Conservation (phyloP, 2,329 filamentous ascomycete genomes). For the Ceratocystiopsis minuta region DNA sequence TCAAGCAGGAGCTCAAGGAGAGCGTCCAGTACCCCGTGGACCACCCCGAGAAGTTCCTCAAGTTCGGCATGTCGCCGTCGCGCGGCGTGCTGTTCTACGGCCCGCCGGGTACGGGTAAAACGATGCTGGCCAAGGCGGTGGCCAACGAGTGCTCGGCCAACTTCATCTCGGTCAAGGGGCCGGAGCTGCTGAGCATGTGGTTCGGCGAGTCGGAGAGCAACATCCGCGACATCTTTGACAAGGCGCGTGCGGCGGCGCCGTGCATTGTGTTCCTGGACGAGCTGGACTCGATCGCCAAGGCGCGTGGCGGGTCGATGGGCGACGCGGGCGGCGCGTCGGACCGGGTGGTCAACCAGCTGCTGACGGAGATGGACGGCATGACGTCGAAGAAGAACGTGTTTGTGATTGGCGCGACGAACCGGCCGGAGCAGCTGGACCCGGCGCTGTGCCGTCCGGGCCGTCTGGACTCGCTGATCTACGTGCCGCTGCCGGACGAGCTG, state of each 20-base stretch:
- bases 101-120: slow-evolving; percentile 99
- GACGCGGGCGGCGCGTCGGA: slow-evolving; percentile 97
- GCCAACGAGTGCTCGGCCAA: slow-evolving; percentile 99
- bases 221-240: slow-evolving; percentile 99
- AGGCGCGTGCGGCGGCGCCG: slow-evolving; percentile 91
- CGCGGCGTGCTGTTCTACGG: slow-evolving; percentile 98
- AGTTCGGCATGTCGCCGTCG: slow-evolving; percentile 95
- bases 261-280: slow-evolving; percentile 98
- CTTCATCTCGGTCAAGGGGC: slow-evolving; percentile 98
- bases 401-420: slow-evolving; percentile 96
- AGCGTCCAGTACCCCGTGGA: slow-evolving; percentile 98
- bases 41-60: slow-evolving; percentile 99
- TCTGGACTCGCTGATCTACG: slow-evolving; percentile 97
- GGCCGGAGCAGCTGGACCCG: slow-evolving; percentile 95
- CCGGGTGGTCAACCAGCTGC: slow-evolving; percentile 98
- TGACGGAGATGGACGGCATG: slow-evolving; percentile 99
- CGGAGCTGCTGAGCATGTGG: slow-evolving; percentile 98
- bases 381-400: slow-evolving; percentile 99
- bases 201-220: slow-evolving; percentile 99
- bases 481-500: slow-evolving; percentile 81
- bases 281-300: slow-evolving; percentile 97
- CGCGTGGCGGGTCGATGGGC: slow-evolving; percentile 87
- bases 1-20: slow-evolving; percentile 99
- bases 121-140: slow-evolving; percentile 95
- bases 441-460: slow-evolving; percentile 94